These are phyloP conservation scores for Voacanga thouarsii DNA, from an alignment of 257 asterid species.

Conservation along the genomic window DNA sequence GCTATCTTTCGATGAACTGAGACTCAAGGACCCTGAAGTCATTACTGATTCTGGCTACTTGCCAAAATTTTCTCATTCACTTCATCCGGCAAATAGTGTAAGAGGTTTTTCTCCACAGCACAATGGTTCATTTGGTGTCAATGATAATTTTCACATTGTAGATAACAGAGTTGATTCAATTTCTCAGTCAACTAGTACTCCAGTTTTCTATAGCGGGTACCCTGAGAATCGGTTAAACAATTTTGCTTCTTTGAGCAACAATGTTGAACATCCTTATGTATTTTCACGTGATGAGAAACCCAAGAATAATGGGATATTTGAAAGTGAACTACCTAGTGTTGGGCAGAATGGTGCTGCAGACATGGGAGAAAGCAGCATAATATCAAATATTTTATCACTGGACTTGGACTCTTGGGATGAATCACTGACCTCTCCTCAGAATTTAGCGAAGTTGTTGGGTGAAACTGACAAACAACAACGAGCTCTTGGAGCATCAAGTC, in stretches of 20 bases:
- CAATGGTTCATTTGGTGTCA: constrained; percentile 32
- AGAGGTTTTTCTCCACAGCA: constrained; percentile 32
- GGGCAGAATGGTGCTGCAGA: constrained; percentile 27
- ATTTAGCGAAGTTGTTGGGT: constrained; percentile 56
- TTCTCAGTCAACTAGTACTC: constrained; percentile 43
- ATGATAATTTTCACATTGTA: constrained; percentile 42
- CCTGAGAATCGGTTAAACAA: constrained; percentile 33
- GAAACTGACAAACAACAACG: constrained; percentile 51
- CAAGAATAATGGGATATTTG: constrained; percentile 44
- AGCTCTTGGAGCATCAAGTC: constrained; percentile 50
- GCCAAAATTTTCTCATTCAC: constrained; percentile 37
- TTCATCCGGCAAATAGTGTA: constrained; percentile 35
- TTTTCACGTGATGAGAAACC: constrained; percentile 37
- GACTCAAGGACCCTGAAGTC: constrained; percentile 59
- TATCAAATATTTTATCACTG: constrained; percentile 79
- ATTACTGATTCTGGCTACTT: constrained; percentile 30
- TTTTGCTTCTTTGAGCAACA: constrained; percentile 32
- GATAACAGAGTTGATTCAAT: constrained; percentile 44
- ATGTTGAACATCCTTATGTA: constrained; percentile 34
- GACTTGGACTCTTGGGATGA: constrained; percentile 81
- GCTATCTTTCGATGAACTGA: constrained; percentile 56
- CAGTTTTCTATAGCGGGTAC: constrained; percentile 35
- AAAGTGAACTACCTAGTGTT: constrained; percentile 36
- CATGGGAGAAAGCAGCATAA: constrained; percentile 82
- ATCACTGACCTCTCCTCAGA: constrained; percentile 67